Evolutionary conservation across 164 flowering plant species (phyloP).

Genomic region (Kalanchoe fedtschenkoi): DNA sequence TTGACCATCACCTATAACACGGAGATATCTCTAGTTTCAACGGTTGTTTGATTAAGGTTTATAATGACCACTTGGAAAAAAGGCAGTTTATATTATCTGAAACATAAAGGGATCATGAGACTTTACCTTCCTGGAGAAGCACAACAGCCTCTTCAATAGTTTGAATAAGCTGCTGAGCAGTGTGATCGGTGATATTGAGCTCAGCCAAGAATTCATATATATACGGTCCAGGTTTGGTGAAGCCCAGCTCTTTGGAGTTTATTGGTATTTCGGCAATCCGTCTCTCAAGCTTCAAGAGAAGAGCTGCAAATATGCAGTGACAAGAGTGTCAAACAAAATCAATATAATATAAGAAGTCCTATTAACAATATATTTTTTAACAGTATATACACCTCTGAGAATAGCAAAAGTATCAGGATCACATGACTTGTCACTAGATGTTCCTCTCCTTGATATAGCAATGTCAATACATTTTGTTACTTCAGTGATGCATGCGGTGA

Average conservation of each 20-base stretch:
- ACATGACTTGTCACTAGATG: constrained; percentile 44
- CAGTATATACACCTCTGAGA: constrained; percentile 50
- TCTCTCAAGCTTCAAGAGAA: constrained; percentile 87
- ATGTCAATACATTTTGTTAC: constrained; percentile 68
- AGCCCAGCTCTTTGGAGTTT: constrained; percentile 74
- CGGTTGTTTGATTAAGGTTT: too few relatives aligned
- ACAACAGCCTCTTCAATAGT: constrained; percentile 56
- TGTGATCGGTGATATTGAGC: constrained; percentile 56
- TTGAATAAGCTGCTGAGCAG: constrained; percentile 52
- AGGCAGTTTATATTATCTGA: neutral
- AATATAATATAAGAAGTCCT: neutral
- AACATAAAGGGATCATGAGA: neutral
- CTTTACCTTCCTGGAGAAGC: constrained; percentile 79
- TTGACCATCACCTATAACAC: constrained; percentile 22
- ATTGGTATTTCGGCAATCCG: constrained; percentile 69
- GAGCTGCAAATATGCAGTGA: constrained; percentile 38
- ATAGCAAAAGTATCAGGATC: constrained; percentile 82
- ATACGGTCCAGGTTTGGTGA: constrained; percentile 87
- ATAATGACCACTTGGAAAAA: neutral
- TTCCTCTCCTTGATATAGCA: constrained; percentile 42
- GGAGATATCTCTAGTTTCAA: neutral
- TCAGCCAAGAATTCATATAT: constrained; percentile 77
- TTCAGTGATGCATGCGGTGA: constrained; percentile 82
- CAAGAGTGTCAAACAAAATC: neutral
- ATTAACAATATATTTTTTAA: constrained; percentile 2